Base-by-base conservation (phyloP, 75 land plant genomes). In the Cupressus sempervirens region DNA sequence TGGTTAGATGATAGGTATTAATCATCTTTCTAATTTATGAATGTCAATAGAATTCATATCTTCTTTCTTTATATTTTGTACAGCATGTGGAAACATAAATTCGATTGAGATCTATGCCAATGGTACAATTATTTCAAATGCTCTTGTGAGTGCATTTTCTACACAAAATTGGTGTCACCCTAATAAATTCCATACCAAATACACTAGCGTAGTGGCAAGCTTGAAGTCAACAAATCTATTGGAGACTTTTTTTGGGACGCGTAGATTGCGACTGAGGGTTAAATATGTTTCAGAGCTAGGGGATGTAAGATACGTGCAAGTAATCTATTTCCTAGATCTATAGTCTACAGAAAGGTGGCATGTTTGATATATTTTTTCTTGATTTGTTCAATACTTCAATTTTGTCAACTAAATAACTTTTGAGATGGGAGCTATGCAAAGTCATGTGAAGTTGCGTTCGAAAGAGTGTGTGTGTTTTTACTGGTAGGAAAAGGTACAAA, bases 271-370 rank as follows among this genome's bases (percentile, higher is more conserved):
- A 18, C 91, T 91, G 84, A 90, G 90, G 76, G 91, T 94, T 83
- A 72, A 79, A 54, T 91, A 91, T 81, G 90, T 87, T 1, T 92
- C 90, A 87, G 88, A 90, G 85, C 88, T 88, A 52, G 93, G 89
- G 83, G 95, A 94, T 88, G 94, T 97, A 11, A 86, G 94, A 89
- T 93, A 90, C 89, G 97, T 97, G 99, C 95, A 90, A 87, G 98
- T 94, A 52, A 18, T 62, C 13, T 0, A 3, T 40, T 10, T 26
- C n/a, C 26, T 67, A 23, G 72, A 2, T 67, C n/a, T 67, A 67
- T 30, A 29, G 30, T 67, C 72, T 67, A 67, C 26, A 15, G n/a
- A 4, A 23, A 76, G n/a, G 48, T 76, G 80, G 11, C 14, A 76
- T n/a, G 5, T n/a, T 67, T 0, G 46, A 41, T 15, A 16, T 12